Percentiles rank a stretch among this genome's conserved stretches.
These are phyloP conservation scores for Clarireedia hainanense DNA, from an alignment of 2,329 filamentous ascomycete genomes.

Conservation along the genomic window DNA sequence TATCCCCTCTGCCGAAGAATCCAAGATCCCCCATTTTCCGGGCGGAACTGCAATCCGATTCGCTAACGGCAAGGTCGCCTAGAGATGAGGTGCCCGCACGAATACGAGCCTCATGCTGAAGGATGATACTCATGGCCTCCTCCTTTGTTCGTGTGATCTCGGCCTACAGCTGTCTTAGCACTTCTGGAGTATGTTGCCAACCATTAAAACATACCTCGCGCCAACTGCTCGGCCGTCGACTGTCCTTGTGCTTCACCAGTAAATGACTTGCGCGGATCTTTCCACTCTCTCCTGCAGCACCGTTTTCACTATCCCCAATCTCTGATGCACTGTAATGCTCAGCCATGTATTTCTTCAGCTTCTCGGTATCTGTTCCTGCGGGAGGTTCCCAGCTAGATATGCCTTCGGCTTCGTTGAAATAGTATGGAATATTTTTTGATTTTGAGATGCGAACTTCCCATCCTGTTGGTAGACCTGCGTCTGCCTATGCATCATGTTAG, in stretches of 20 bases:
- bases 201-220: slow-evolving; percentile 49
- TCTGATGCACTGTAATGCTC: slow-evolving; percentile 63
- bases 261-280: slow-evolving; percentile 93
- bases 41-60: slow-evolving; percentile 94
- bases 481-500: slow-evolving; percentile 39
- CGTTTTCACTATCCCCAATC: slow-evolving; percentile 30
- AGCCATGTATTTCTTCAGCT: slow-evolving; percentile 91
- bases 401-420: slow-evolving; percentile 84
- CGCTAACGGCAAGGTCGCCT: slow-evolving; percentile 76
- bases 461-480: slow-evolving; percentile 72
- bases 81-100: slow-evolving; percentile 59
- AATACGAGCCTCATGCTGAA: slow-evolving; percentile 69
- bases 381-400: slow-evolving; percentile 95
- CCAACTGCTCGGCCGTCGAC: slow-evolving; percentile 87
- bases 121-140: slow-evolving; percentile 72
- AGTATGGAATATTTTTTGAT: slow-evolving; percentile 97
- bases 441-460: slow-evolving; percentile 98
- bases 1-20: slow-evolving; percentile 88
- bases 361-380: slow-evolving; percentile 77
- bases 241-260: slow-evolving; percentile 86
- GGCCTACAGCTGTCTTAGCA: slow-evolving; percentile 35
- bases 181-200: neutral
- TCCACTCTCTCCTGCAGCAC: slow-evolving; percentile 45
- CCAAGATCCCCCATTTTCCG: slow-evolving; percentile 91
- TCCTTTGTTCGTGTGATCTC: slow-evolving; percentile 84